A percentile compares a stretch with the other conserved stretches of the same genome.
phyloP scores from a whole-genome alignment of 1,139 yeast species.

The Geotrichum cucujoidarum region DNA sequence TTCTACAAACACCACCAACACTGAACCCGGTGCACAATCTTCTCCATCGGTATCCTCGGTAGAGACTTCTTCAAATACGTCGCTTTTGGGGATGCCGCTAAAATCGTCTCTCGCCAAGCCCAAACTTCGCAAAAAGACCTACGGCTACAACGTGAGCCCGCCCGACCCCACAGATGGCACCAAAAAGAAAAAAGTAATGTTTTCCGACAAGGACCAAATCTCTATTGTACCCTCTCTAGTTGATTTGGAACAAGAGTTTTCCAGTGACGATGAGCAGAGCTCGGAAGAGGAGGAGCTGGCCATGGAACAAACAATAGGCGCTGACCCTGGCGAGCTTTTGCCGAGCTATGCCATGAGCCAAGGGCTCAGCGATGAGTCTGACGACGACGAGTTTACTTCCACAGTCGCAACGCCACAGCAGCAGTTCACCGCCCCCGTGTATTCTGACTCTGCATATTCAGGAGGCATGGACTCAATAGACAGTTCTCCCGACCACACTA shows the following conservation, averaged over 20 bases:
- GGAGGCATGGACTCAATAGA: slow-evolving; percentile 14
- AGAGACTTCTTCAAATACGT: background rate
- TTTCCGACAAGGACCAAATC: slow-evolving; percentile 18
- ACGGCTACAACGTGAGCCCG: background rate
- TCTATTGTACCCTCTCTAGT: slow-evolving; percentile 17
- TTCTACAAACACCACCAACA: background rate
- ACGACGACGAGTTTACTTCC: slow-evolving; percentile 12
- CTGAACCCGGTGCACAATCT: background rate
- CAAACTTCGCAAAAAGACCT: slow-evolving; percentile 1
- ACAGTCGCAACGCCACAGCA: slow-evolving; percentile 10
- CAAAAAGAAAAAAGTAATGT: slow-evolving; percentile 19
- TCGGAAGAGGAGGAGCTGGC: slow-evolving; percentile 5
- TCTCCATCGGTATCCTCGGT: background rate
- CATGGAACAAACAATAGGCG: background rate
- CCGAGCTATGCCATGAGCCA: background rate
- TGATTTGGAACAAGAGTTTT: slow-evolving; percentile 8
- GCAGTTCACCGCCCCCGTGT: slow-evolving; percentile 10
- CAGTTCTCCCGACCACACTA: slow-evolving; percentile 11
- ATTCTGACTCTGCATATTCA: slow-evolving; percentile 15
- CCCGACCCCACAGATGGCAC: background rate
- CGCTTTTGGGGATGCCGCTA: slow-evolving; percentile 21
- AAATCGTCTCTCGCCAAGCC: slow-evolving; percentile 23
- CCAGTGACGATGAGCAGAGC: slow-evolving; percentile 2
- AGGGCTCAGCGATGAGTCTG: background rate
- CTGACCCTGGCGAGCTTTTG: background rate